Base-by-base conservation (phyloP, 768 basidiomycete species). In the Mycena belliarum region DNA sequence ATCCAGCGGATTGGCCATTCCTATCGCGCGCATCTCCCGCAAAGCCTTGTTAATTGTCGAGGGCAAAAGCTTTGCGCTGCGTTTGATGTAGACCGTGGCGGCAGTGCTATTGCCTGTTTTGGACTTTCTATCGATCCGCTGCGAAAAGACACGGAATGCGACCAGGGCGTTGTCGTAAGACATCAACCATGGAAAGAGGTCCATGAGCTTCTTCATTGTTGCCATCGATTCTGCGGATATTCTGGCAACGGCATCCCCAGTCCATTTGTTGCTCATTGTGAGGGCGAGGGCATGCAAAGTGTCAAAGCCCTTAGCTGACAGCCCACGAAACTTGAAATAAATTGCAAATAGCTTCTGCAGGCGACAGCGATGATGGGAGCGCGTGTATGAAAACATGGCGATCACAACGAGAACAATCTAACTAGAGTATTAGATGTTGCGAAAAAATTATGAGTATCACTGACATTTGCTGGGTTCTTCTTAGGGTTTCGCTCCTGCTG, bases 131-230 rank as follows among this genome's bases (percentile, higher is more conserved):
- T 41, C 35, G 14, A 38, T n/a, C 71, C 69, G 59, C 42, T 79
- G 77, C 0, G 75, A 71, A 56, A 72, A 77, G 6, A 71, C 68
- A n/a, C 63, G 63, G 56, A 78, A 73, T 0, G 72, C 64, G 8
- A 76, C 60, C 24, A 33, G 28, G 23, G 24, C 42, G 16, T 52
- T 52, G 32, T 52, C 52, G 33, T 52, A 52, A 10, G 42, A 44
- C 42, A 52, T 25, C 9, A 52, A 32, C 42, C 52, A 52, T 14
- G 52, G 52, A 25, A 37, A 52, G 3, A 8, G 14, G 24, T 52
- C 43, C 42, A 52, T 52, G 23, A 52, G 42, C 12, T 7, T 2
- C 18, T 8, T 24, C 48, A 49, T 38, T 8, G 5, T 18, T 1
- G 6, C 18, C 48, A 49, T 49, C 4, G 43, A 25, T 12, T 44